A percentile compares a stretch with the other conserved stretches of the same genome.
These are phyloP conservation scores for Rosa persica DNA, from an alignment of 306 rosid genomes.

Conservation along the genomic window DNA sequence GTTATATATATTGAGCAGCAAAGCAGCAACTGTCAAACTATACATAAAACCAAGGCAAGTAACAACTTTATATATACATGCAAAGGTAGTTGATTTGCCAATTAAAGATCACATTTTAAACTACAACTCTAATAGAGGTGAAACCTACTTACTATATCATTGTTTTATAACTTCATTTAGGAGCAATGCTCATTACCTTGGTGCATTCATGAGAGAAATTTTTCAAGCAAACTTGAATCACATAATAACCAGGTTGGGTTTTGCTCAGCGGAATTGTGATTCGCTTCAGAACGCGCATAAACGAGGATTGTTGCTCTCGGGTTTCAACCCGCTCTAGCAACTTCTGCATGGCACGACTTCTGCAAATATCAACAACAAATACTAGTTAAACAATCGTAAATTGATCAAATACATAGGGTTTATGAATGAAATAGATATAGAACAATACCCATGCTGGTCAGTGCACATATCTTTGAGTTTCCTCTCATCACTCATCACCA, in stretches of 20 bases:
- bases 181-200: constrained; percentile 22
- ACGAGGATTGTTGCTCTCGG: not conserved
- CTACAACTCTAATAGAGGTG: not conserved
- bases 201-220: not conserved
- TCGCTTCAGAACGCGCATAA: not conserved
- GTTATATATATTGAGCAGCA: too few relatives aligned
- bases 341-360: too few relatives aligned
- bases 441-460: constrained; percentile 28
- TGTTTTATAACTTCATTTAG: not conserved
- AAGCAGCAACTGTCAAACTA: too few relatives aligned
- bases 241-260: constrained; percentile 27
- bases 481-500: not conserved
- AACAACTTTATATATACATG: not conserved
- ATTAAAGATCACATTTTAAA: not conserved
- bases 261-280: constrained; percentile 29
- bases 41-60: too few relatives aligned
- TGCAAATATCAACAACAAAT: constrained; percentile 11
- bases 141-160: not conserved
- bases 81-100: not conserved
- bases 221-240: constrained; percentile 29
- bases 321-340: constrained; percentile 7
- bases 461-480: constrained; percentile 26
- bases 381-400: not conserved
- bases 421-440: not conserved
- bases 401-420: not conserved